Evolutionary conservation across 495 filamentous ascomycete genomes (phyloP), one percentile per base, ranked within the genome.

Genomic region (Penicillium simplicissimum): DNA sequence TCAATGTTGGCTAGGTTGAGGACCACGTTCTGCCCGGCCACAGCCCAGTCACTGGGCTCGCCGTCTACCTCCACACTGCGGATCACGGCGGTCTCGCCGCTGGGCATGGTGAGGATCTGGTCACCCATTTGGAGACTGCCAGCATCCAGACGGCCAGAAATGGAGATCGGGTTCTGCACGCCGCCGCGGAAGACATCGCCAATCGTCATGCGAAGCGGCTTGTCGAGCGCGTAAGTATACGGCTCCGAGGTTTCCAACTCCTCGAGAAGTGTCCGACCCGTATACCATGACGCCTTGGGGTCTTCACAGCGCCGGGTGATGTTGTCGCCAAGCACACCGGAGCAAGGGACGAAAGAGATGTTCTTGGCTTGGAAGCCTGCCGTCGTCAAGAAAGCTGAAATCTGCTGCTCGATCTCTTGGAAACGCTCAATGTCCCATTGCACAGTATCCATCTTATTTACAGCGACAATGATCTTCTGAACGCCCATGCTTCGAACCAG

Each of bases 371-470:
- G 84, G 71, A 97, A 98, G 8, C 91, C 91, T 0, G 92, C 91
- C 0, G 87, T 82, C 0, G 85, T 87, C 56, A 98, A 76, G 76
- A 98, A 97, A 8, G 89, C 87, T 0, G 85, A 84, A 52, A 96
- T 84, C 67, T 96, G 92, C 63, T 91, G 85, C 59, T 85, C 81
- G 58, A 98, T 97, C 69, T 96, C 91, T 38, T 88, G 79, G 67
- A 94, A 98, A 3, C 93, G 85, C 15, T 83, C 87, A 74, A 88
- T 79, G 14, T 85, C 88, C 95, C 95, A 98, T 14, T 77, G 73
- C 9, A 93, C 87, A 0, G 83, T 85, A 72, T 98, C 95, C 68
- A 98, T 87, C 76, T 98, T 98, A 75, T 98, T 98, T 64, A 98
- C 83, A 4, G 91, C 94, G 43, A 98, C 88, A 53, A 98, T 86